Conservation (phyloP, 2,329 filamentous ascomycete genomes). For the Venturia oleaginea region DNA sequence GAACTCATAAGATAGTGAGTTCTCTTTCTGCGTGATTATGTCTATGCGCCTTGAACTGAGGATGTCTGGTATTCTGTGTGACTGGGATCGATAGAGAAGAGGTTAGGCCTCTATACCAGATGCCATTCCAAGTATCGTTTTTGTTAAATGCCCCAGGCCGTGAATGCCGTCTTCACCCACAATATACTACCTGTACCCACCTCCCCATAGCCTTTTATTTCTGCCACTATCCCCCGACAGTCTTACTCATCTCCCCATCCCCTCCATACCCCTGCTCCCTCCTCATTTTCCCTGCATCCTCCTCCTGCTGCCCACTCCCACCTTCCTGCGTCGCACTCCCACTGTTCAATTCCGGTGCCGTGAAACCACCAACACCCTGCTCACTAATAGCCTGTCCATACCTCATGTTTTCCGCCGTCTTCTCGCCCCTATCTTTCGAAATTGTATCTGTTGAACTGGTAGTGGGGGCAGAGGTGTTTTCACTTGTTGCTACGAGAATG, state of each 20-base stretch:
- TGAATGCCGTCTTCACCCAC: background rate
- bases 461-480: background rate
- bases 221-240: constrained; percentile 39
- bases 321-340: constrained; percentile 30
- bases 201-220: background rate
- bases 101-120: too few relatives aligned
- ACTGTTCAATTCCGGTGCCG: constrained; percentile 30
- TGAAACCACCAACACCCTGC: constrained; percentile 37
- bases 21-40: too few relatives aligned
- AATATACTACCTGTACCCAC: background rate
- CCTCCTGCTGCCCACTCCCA: constrained; percentile 30
- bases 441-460: constrained; percentile 17
- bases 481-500: background rate
- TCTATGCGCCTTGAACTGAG: too few relatives aligned
- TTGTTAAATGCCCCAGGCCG: too few relatives aligned
- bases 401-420: constrained; percentile 43
- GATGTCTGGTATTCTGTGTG: too few relatives aligned
- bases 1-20: too few relatives aligned
- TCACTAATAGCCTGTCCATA: constrained; percentile 50
- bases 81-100: too few relatives aligned
- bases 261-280: constrained; percentile 46
- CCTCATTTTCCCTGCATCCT: constrained; percentile 21
- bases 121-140: too few relatives aligned
- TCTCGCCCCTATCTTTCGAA: constrained; percentile 30
- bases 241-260: constrained; percentile 34